Base-by-base conservation (phyloP, 306 rosid species). In the Morella rubra region DNA sequence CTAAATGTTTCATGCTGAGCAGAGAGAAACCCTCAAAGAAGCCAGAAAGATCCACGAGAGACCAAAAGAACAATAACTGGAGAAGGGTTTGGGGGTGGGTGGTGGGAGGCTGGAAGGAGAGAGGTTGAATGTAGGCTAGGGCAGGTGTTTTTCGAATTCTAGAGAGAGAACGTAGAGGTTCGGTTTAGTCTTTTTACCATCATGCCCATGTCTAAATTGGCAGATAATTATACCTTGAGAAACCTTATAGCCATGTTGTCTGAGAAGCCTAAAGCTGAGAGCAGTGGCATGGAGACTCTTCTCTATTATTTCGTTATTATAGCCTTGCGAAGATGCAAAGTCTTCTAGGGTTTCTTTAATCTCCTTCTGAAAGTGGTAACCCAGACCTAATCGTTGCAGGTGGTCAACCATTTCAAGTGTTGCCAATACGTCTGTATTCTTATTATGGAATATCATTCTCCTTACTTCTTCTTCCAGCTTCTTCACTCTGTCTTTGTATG, bases 181-280 rank as follows among this genome's bases (percentile, higher is more conserved):
- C n/a, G n/a, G n/a, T n/a, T n/a, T n/a, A n/a, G n/a, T n/a, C n/a
- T n/a, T n/a, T n/a, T n/a, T n/a, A 24, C 27, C 27, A 24, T 24
- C 27, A 24, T 24, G 27, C 27, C 27, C 27, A 24, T 24, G 27
- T 24, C 27, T 24, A 24, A 24, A 24, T 24, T 24, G 1, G 27
- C 27, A 24, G 27, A 24, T 24, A 24, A 24, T 16, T 4, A 37
- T 73, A 87, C 94, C 90, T 81, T 81, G 44, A 1, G 85, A 52
- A 77, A 82, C 70, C 42, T 72, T 76, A 68, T 45, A 74, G 8
- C 84, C 87, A 75, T 83, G 73, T 41, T 86, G 84, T 86, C 91
- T 59, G 8, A 87, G 87, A 15, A 90, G 84, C 58, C 86, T 82
- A 46, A 88, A 88, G 72, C 81, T 73, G 41, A 84, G 55, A n/a